Evolutionary conservation across 2,329 filamentous ascomycete species (phyloP), one percentile per base, ranked within the genome.

Genomic region (Penicillium sp.): DNA sequence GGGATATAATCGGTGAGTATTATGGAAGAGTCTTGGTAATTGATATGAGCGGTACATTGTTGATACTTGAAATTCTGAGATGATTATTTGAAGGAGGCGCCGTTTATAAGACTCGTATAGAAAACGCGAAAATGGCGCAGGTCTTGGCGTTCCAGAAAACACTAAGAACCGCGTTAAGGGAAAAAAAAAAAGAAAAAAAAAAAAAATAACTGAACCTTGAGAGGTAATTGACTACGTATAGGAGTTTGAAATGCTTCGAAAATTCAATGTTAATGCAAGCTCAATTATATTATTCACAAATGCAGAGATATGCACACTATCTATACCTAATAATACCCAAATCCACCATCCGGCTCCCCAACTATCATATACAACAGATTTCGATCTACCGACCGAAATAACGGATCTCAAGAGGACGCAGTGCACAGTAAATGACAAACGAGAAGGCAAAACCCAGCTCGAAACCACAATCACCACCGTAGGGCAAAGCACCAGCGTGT

Each of bases 401-500:
- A 67, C 70, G 80, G 62, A 79, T 58, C 71, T 85, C 83, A 35
- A 82, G 63, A 19, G 75, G 72, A 57, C 85, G 76, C 60, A 87
- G 64, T 1, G 77, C 65, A 47, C 79, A 65, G 72, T 88, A 90
- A 1, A 75, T 74, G 1, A 80, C 63, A 7, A 81, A 74, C 1
- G 84, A 71, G 65, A 90, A 87, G 1, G 76, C 79, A 68, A 90
- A 90, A 0, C 80, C 87, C 48, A 90, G 70, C 70, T 90, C 87
- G 62, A 90, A 86, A 4, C 84, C 85, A 43, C 87, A 73, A 72
- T 87, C 85, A 26, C 84, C 85, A 44, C 78, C 78, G 57, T 57
- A 76, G 2, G 65, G 66, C 4, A 78, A 72, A 29, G 73, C 71
- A 42, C 85, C 81, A 53, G 86, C 86, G 29, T 84, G 75, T 56